Evolutionary conservation across 2,329 filamentous ascomycete genomes (phyloP).

Genomic region (Colletotrichum somersetense): DNA sequence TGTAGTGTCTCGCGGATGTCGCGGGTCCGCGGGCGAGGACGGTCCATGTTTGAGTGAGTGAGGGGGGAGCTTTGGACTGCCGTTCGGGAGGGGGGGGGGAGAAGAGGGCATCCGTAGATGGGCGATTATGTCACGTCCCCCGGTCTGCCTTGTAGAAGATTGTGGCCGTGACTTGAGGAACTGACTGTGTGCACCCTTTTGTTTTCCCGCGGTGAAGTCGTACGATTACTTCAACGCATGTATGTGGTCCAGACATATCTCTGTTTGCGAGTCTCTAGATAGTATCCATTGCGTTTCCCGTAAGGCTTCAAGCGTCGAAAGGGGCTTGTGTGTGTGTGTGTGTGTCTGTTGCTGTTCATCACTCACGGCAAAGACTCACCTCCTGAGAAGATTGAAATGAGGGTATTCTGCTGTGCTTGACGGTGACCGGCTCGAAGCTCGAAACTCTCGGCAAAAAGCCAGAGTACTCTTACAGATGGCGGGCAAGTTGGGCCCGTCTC

Average conservation of each 20-base stretch:
- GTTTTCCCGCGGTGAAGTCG: not conserved
- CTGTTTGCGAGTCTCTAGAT: not conserved
- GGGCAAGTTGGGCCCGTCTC: too few relatives aligned
- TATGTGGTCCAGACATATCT: too few relatives aligned
- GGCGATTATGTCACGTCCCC: not conserved
- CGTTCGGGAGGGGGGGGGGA: not conserved
- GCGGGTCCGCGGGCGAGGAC: not conserved
- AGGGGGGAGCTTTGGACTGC: conserved; percentile 8
- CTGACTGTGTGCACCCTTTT: not conserved
- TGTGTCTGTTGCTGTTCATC: not conserved
- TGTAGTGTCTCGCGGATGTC: conserved; percentile 30
- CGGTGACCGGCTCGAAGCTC: not conserved
- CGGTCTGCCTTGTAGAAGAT: not conserved
- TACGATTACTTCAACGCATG: not conserved
- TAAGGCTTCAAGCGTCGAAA: not conserved
- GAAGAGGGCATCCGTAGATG: too few relatives aligned
- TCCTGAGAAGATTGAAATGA: not conserved
- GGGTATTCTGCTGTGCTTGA: not conserved
- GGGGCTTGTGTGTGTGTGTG: too few relatives aligned
- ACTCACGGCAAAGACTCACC: not conserved
- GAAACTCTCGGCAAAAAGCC: not conserved
- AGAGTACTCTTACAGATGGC: not conserved
- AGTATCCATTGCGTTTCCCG: not conserved
- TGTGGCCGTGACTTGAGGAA: not conserved
- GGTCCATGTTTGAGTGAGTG: not conserved